Conservation (phyloP, 257 asterid species). For the Fraxinus pennsylvanica region DNA sequence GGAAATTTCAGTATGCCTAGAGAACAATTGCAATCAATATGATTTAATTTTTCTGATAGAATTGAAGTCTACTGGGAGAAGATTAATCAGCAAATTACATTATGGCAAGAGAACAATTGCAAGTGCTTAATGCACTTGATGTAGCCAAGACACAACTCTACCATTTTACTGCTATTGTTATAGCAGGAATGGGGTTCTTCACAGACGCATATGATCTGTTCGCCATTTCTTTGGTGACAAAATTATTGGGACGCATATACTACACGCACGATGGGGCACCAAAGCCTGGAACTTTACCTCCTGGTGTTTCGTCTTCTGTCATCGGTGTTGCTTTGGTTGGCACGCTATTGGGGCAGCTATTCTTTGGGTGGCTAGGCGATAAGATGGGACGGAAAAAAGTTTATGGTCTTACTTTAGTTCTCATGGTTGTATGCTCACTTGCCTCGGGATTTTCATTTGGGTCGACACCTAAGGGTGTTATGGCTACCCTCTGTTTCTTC, state of each 20-base stretch:
- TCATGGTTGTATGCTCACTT: constrained; percentile 57
- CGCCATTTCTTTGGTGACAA: constrained; percentile 46
- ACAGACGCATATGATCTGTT: constrained; percentile 70
- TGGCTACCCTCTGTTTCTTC: too few relatives aligned
- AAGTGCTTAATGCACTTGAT: constrained; percentile 66
- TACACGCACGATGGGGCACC: constrained; percentile 31
- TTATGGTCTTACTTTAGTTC: constrained; percentile 57
- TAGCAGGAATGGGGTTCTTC: constrained; percentile 75
- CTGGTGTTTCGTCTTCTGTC: constrained; percentile 44
- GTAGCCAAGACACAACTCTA: constrained; percentile 61
- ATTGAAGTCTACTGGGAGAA: background rate
- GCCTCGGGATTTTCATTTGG: constrained; percentile 44
- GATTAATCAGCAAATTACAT: background rate
- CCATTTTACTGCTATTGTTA: constrained; percentile 60
- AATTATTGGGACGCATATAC: constrained; percentile 55
- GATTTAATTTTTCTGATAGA: background rate
- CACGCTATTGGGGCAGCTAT: constrained; percentile 59
- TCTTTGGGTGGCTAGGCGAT: constrained; percentile 81
- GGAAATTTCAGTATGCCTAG: constrained; percentile 32
- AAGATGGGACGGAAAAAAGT: constrained; percentile 68
- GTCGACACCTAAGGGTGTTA: too few relatives aligned
- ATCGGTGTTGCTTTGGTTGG: constrained; percentile 70
- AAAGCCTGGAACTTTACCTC: constrained; percentile 56
- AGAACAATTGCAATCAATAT: constrained; percentile 22
- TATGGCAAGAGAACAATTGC: constrained; percentile 42